Percentiles rank a stretch among this genome's conserved stretches.
These are phyloP conservation scores for Rhodotorula babjevae DNA, from an alignment of 768 basidiomycete genomes.

Conservation along the genomic window DNA sequence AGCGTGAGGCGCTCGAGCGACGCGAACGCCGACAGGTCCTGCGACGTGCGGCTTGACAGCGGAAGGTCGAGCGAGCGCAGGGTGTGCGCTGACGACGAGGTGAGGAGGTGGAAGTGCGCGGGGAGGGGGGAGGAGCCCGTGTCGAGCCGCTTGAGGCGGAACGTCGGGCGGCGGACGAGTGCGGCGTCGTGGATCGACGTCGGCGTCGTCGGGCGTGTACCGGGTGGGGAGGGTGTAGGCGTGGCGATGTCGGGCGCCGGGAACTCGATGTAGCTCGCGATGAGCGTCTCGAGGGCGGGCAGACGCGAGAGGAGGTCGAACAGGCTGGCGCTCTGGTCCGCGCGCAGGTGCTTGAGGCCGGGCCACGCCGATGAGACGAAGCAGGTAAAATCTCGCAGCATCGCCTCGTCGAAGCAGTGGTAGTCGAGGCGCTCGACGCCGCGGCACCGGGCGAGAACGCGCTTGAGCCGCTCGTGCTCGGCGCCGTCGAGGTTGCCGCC, in stretches of 20 bases:
- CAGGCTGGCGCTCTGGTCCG: conserved; percentile 8
- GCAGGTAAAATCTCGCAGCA: conserved; percentile 2
- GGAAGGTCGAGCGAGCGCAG: conserved; percentile 23
- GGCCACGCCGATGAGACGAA: conserved; percentile 19
- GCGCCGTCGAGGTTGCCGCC: conserved; percentile 6
- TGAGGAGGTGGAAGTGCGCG: conserved; percentile 14
- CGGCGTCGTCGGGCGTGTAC: background rate
- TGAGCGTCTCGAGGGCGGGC: conserved; percentile 21
- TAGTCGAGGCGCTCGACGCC: conserved; percentile 8
- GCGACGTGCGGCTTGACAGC: conserved; percentile 16
- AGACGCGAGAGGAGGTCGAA: conserved; percentile 6
- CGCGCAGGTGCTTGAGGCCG: conserved; percentile 9
- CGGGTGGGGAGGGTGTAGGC: background rate
- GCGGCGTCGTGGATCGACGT: background rate
- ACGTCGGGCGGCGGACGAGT: conserved; percentile 2
- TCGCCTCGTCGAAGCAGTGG: conserved; percentile 20
- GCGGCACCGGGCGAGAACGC: background rate
- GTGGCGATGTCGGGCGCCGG: background rate
- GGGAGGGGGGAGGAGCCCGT: conserved; percentile 9
- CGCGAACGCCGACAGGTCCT: conserved; percentile 7
- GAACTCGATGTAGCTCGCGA: conserved; percentile 24
- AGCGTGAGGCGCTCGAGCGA: conserved; percentile 11
- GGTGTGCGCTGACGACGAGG: background rate
- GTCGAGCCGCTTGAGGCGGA: conserved; percentile 27
- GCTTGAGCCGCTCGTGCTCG: conserved; percentile 5